Percentiles rank a stretch among this genome's conserved stretches.
Evolutionary conservation across 257 asterid genomes (phyloP).

Genomic region (Solanum pinnatisectum): DNA sequence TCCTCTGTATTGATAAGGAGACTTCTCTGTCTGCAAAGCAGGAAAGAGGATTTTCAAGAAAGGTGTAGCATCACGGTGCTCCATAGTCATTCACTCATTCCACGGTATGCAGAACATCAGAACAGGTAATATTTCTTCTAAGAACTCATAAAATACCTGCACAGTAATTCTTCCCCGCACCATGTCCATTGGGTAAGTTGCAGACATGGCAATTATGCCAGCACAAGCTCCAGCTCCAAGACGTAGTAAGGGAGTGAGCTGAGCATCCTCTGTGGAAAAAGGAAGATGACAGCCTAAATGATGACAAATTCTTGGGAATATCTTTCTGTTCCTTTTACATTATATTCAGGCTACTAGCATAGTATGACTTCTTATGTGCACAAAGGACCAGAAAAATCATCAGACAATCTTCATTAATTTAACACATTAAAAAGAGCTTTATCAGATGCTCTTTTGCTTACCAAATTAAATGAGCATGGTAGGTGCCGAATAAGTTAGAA

Average conservation of each 20-base stretch:
- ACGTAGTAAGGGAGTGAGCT: conserved; percentile 78
- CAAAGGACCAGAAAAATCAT: neutral
- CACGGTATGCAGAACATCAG: neutral
- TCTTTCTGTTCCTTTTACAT: neutral
- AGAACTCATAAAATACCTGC: conserved; percentile 44
- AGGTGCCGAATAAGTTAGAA: neutral
- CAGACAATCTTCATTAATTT: neutral
- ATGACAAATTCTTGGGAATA: neutral
- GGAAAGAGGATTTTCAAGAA: conserved; percentile 4
- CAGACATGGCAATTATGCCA: conserved; percentile 99
- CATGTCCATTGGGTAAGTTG: conserved; percentile 99
- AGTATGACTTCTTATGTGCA: neutral
- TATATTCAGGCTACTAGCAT: neutral
- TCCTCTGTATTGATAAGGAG: conserved; percentile 92
- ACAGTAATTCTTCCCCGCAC: conserved; percentile 96
- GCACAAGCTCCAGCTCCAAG: conserved; percentile 99
- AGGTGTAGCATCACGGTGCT: neutral
- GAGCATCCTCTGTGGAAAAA: conserved; percentile 64
- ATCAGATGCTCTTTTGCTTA: neutral
- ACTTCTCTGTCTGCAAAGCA: conserved; percentile 66
- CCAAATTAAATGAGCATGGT: neutral
- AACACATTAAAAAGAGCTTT: neutral
- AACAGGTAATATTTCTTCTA: neutral
- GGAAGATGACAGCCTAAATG: neutral
- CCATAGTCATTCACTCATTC: neutral